Evolutionary conservation across 495 filamentous ascomycete species (phyloP).

Genomic region (Echria macrotheca): DNA sequence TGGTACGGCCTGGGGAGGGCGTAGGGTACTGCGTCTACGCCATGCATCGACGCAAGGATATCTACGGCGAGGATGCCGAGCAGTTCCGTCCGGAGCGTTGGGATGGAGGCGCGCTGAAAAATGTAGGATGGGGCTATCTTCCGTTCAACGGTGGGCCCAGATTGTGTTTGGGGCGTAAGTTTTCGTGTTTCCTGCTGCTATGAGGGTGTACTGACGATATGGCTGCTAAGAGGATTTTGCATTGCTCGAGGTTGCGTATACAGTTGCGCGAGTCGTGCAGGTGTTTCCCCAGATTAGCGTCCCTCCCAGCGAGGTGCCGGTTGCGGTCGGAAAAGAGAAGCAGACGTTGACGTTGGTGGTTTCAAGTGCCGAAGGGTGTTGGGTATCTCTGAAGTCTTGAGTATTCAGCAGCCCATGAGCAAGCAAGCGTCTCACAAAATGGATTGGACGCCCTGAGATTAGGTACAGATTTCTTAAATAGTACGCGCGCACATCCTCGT

Average conservation of each 20-base stretch:
- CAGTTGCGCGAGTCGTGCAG: neutral
- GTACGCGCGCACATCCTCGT: no score
- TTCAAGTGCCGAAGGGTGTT: neutral
- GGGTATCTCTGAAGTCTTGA: neutral
- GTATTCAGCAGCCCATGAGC: no score
- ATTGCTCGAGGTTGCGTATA: neutral
- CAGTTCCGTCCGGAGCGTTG: neutral
- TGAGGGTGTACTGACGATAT: neutral
- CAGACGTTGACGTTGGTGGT: conserved; percentile 3
- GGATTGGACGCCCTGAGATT: no score
- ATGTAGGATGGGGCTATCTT: neutral
- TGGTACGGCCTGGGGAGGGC: neutral
- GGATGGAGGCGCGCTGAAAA: neutral
- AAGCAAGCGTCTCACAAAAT: no score
- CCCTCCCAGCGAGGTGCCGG: neutral
- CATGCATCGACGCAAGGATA: neutral
- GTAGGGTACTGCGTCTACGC: neutral
- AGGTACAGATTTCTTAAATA: no score
- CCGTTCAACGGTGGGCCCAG: neutral
- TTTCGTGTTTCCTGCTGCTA: neutral
- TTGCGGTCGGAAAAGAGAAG: neutral
- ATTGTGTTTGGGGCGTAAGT: neutral
- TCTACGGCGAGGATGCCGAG: neutral
- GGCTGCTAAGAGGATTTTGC: conserved; percentile 9
- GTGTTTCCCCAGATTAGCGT: neutral